These are phyloP conservation scores for Salix udensis DNA, from an alignment of 345 rosid genomes.

Conservation along the genomic window DNA sequence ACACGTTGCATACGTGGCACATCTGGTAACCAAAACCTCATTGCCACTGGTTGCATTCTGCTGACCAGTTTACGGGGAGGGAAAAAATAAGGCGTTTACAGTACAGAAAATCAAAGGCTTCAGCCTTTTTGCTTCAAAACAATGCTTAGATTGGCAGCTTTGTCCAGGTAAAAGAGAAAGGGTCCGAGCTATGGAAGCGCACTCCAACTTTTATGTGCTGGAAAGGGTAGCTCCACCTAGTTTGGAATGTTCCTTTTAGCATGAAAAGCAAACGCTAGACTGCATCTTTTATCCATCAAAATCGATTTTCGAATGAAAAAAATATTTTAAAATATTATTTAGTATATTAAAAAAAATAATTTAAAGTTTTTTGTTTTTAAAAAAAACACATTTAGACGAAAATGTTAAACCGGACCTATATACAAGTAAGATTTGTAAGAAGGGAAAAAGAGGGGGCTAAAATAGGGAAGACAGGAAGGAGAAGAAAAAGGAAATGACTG, in stretches of 20 bases:
- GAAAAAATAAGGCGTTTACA: background rate
- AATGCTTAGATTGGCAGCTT: background rate
- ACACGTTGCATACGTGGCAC: background rate
- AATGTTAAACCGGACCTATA: background rate
- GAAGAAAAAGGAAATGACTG: background rate
- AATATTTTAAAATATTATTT: no score
- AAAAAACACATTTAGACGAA: no score
- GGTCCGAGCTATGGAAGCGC: background rate
- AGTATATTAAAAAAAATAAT: no score
- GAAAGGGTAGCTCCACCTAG: conserved; percentile 10
- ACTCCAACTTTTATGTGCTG: conserved; percentile 11
- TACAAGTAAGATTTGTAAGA: background rate
- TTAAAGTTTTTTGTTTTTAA: no score
- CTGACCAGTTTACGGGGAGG: background rate
- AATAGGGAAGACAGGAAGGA: background rate
- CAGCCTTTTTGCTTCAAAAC: background rate
- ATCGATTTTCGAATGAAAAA: background rate
- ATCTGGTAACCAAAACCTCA: background rate
- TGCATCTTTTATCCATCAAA: background rate
- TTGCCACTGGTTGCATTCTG: background rate
- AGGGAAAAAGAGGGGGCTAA: background rate
- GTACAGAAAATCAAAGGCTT: background rate
- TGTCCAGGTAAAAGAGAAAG: background rate
- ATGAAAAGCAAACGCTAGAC: background rate
- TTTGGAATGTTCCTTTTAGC: background rate